These are phyloP conservation scores for Ophiognomonia clavigignenti-juglandacearum DNA, from an alignment of 2,329 filamentous ascomycete species.

Conservation along the genomic window DNA sequence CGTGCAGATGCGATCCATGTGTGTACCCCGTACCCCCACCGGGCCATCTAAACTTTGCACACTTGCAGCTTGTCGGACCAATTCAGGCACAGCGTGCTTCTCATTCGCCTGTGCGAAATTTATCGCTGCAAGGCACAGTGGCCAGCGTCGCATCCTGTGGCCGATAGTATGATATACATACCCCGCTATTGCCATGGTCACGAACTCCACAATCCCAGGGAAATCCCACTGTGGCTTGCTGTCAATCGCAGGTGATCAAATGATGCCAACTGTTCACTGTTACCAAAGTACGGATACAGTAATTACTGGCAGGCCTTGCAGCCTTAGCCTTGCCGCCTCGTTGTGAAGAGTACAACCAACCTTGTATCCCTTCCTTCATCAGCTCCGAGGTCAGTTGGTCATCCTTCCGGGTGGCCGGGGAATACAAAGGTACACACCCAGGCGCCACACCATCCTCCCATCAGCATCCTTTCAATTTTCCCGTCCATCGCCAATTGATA, in stretches of 20 bases:
- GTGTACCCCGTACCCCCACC: neutral
- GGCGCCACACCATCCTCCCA: too few species aligned
- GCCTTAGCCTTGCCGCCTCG: too few species aligned
- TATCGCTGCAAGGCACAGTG: constrained; percentile 12
- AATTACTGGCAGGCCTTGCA: too few species aligned
- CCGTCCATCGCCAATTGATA: too few species aligned
- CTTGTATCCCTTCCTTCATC: too few species aligned
- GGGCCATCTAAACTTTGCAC: neutral
- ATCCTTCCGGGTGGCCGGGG: too few species aligned
- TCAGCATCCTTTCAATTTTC: too few species aligned
- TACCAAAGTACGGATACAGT: too few species aligned
- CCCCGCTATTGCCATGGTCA: constrained; percentile 12
- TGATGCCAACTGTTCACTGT: neutral
- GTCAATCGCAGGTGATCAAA: neutral
- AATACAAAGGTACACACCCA: too few species aligned
- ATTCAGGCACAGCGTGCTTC: constrained; percentile 14
- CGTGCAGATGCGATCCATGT: constrained; percentile 1
- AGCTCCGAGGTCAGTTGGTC: too few species aligned
- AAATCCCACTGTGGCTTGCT: constrained; percentile 4
- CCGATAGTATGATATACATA: constrained; percentile 2
- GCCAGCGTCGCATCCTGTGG: constrained; percentile 11
- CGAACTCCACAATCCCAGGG: neutral
- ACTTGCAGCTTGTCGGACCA: neutral
- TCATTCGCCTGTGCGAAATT: constrained; percentile 13
- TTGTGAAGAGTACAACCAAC: too few species aligned